Evolutionary conservation across 495 filamentous ascomycete species (phyloP), one percentile per base, ranked within the genome.

Genomic region (Tuber microsphaerosporum): DNA sequence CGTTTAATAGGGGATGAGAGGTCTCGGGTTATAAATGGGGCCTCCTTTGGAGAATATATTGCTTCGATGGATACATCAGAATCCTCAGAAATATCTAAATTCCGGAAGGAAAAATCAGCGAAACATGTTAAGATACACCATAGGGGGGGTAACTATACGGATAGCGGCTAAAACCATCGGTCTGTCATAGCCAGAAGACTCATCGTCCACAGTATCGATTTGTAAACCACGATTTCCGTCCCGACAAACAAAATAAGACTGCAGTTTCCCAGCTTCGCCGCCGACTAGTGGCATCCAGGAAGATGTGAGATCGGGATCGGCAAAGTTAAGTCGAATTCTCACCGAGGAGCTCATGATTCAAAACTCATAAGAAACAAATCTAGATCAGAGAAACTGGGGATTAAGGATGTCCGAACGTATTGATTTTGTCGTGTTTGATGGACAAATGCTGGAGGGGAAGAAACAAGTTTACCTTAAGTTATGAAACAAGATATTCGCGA

Each of bases 1-100:
- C 68, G 45, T 69, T 73, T 79, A 17, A 65, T 16, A 34, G 56
- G 12, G 31, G 56, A 65, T 31, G 26, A 34, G 26, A 26, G 31
- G 56, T 65, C 31, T 34, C 6, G 56, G 56, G 56, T 65, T 17
- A 65, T 65, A 17, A 16, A 65, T 34, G 14, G 17, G 31, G 56
- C 26, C 56, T 34, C 56, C 4, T 65, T 65, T 65, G 56, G 26
- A 31, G 26, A 61, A 61, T 31, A 16, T 31, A 61, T 31, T 61
- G 56, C 56, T n/a, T 65, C 56, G 26, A 65, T 19, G 56, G 17
- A 65, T 31, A 34, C 26, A 17, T 8, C 56, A 34, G 26, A 19
- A 34, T 65, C 26, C 56, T 65, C 26, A 12, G 34, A 34, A 41
- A 41, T 5, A 65, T 65, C 56, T 65, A 34, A 34, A 34, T 34